A percentile compares a stretch with the other conserved stretches of the same genome.
Conservation (phyloP, 1,284 basidiomycete species). For the Austroboletus niveus region DNA sequence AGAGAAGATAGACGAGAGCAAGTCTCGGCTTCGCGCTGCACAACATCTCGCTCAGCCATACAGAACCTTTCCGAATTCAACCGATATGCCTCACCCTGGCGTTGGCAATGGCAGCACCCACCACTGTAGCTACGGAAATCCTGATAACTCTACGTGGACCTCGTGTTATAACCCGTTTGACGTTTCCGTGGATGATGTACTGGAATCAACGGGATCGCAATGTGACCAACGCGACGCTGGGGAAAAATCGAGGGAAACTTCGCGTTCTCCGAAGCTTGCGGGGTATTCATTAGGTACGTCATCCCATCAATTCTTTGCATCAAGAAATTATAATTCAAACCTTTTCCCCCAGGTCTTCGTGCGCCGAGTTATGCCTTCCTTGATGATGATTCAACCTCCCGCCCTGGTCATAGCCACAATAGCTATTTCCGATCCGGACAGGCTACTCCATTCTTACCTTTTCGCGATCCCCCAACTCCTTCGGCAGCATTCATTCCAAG, state of each 20-base stretch:
- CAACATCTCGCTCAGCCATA: slow-evolving; percentile 52
- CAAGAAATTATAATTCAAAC: slow-evolving; percentile 11
- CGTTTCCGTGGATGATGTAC: slow-evolving; percentile 16
- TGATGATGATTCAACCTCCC: slow-evolving; percentile 34
- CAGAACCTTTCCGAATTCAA: slow-evolving; percentile 33
- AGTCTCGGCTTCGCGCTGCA: slow-evolving; percentile 48
- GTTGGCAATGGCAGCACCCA: slow-evolving; percentile 7
- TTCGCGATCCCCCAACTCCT: slow-evolving; percentile 43
- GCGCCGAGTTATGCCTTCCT: slow-evolving; percentile 42
- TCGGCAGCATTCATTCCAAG: slow-evolving; percentile 56
- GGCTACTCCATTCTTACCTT: slow-evolving; percentile 48
- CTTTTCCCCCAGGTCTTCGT: slow-evolving; percentile 28
- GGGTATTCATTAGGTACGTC: slow-evolving; percentile 40
- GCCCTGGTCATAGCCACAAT: slow-evolving; percentile 11
- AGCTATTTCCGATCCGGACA: slow-evolving; percentile 26
- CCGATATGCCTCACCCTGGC: slow-evolving; percentile 8
- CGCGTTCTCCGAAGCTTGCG: slow-evolving; percentile 34
- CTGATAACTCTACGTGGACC: slow-evolving; percentile 22
- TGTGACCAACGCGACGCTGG: slow-evolving; percentile 6
- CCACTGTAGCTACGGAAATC: slow-evolving; percentile 10
- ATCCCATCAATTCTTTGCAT: slow-evolving; percentile 35
- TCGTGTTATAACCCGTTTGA: slow-evolving; percentile 35
- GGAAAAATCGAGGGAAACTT: slow-evolving; percentile 10
- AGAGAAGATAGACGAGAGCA: slow-evolving; percentile 52
- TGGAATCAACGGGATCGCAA: slow-evolving; percentile 13